Base-by-base conservation (phyloP, 2,329 filamentous ascomycete species). In the Lecanicillium sp. region DNA sequence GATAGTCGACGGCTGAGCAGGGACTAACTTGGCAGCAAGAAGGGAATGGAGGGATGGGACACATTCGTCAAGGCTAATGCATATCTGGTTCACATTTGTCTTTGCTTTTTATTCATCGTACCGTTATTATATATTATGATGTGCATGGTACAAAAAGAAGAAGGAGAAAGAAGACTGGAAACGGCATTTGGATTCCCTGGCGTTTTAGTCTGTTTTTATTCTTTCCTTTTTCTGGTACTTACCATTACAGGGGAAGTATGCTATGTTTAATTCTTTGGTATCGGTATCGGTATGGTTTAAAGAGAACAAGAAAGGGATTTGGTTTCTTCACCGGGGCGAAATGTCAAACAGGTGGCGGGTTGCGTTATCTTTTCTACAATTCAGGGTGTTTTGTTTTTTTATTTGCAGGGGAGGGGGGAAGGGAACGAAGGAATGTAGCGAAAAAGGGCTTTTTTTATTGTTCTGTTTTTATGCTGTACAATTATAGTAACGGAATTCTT, bases 1-100 rank as follows among this genome's bases (percentile, higher is more conserved):
- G 66, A 56, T 68, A 60, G 57, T 51, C 5, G n/a, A 40, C 11
- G 20, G 30, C 6, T 7, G n/a, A 33, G 30, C 8, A 33, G n/a
- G n/a, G 30, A 33, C 5, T 6, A 6, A 33, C 10, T 8, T 5
- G 5, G 30, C 8, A 15, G 12, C 7, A 29, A 7, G 7, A 12
- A 29, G 26, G 26, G 26, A 29, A 12, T 7, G 26, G 26, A 29
- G 26, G 12, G 12, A 29, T 7, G 12, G 26, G 26, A 29, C 7
- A 29, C 12, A 12, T 29, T 12, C 26, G n/a, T n/a, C 14, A 35
- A 35, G 32, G 32, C 32, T 11, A n/a, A n/a, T 8, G 32, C 32
- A 30, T 35, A 15, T 11, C 32, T n/a, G 17, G 32, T 35, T 11
- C 5, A 8, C 17, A 6, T 35, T 35, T 35, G 32, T 8, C 6